phyloP scores from a whole-genome alignment of 2,329 filamentous ascomycete species.

The Aspergillus aculeatus region DNA sequence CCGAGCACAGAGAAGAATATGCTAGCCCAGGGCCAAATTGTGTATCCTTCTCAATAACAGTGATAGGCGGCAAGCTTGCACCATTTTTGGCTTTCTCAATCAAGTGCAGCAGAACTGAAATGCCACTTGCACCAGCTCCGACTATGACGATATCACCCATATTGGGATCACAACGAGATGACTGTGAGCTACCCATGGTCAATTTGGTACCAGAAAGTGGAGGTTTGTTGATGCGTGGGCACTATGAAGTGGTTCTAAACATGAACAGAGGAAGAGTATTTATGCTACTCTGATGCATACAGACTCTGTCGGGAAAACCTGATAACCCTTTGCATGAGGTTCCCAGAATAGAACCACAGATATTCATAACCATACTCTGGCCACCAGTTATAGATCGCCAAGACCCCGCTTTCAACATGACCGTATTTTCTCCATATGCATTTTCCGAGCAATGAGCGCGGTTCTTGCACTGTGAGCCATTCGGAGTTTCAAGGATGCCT shows the following conservation, averaged over 20 bases:
- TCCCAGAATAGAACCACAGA: not conserved
- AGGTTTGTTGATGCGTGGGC: not conserved
- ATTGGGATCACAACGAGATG: not conserved
- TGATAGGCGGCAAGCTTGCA: not conserved
- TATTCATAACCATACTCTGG: not conserved
- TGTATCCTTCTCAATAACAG: slow-evolving; percentile 2
- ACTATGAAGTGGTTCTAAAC: not conserved
- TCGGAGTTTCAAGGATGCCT: not conserved
- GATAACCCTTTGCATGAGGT: not conserved
- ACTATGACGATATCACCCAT: slow-evolving; percentile 4
- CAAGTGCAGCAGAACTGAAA: slow-evolving; percentile 11
- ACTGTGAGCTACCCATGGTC: slow-evolving; percentile 1
- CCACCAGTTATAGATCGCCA: not conserved
- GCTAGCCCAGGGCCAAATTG: slow-evolving; percentile 6
- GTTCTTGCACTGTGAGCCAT: not conserved
- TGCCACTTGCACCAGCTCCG: slow-evolving; percentile 12
- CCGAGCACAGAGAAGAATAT: slow-evolving; percentile 7
- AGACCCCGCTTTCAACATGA: not conserved
- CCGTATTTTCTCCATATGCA: not conserved
- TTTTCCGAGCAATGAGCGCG: not conserved
- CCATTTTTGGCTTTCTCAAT: slow-evolving; percentile 8
- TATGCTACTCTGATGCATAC: not conserved
- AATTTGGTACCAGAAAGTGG: not conserved
- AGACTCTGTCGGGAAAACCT: not conserved
- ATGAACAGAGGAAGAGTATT: not conserved